phyloP scores from a whole-genome alignment of 768 basidiomycete genomes.

The Mycena sanguinolenta region DNA sequence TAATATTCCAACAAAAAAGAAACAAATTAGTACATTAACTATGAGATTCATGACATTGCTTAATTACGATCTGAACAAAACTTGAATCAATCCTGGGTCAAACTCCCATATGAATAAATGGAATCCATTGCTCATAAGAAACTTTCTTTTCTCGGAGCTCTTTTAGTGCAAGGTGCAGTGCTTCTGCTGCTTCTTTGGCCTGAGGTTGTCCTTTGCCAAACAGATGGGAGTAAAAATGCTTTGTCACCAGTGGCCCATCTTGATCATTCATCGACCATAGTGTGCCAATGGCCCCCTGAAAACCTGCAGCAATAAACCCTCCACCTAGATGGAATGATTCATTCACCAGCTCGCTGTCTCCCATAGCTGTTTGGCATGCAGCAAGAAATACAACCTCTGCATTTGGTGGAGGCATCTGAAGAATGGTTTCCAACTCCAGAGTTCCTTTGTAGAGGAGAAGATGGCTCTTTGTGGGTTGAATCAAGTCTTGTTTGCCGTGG shows the following conservation, averaged over 20 bases:
- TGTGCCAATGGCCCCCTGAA: neutral
- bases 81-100: too few relatives aligned
- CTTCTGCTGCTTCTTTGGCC: neutral
- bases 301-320: neutral
- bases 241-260: neutral
- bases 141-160: neutral
- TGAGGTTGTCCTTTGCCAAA: neutral
- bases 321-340: neutral
- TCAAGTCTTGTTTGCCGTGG: neutral
- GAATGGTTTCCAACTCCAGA: neutral
- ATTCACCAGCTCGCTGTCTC: neutral
- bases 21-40: too few relatives aligned
- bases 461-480: neutral
- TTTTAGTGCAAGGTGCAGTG: neutral
- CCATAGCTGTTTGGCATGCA: neutral
- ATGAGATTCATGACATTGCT: too few relatives aligned
- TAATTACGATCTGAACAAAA: too few relatives aligned
- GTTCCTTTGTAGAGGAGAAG: neutral
- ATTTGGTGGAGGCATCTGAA: neutral
- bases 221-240: neutral
- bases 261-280: neutral
- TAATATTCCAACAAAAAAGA: too few relatives aligned
- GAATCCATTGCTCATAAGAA: neutral
- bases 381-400: neutral
- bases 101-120: neutral